Conservation (phyloP, 805 yeast genomes). For the Nakazawaea peltata region DNA sequence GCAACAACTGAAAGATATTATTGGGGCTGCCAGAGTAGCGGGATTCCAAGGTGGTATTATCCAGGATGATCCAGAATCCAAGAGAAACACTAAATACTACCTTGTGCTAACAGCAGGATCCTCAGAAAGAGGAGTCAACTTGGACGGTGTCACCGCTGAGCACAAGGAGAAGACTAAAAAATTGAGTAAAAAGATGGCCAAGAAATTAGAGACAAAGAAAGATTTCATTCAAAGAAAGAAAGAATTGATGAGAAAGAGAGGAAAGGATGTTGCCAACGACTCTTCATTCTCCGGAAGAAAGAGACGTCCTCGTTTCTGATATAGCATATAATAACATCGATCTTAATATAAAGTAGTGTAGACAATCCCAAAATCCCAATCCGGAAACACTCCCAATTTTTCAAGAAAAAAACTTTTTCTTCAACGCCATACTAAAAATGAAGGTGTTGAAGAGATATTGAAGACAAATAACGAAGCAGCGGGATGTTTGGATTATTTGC, state of each 20-base stretch:
- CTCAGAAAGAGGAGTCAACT: conserved; percentile 65
- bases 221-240: conserved; percentile 86
- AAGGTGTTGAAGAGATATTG: no score
- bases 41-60: conserved; percentile 97
- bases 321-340: no score
- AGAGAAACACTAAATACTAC: conserved; percentile 85
- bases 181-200: conserved; percentile 37
- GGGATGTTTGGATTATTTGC: conserved; percentile 5
- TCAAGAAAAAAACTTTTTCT: no score
- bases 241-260: conserved; percentile 86
- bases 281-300: conserved; percentile 88
- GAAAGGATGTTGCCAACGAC: conserved; percentile 81
- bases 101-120: conserved; percentile 84
- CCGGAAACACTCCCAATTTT: no score
- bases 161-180: conserved; percentile 35
- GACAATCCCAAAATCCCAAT: no score
- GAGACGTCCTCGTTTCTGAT: conserved; percentile 58
- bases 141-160: conserved; percentile 78
- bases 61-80: conserved; percentile 88
- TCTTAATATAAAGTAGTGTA: no score
- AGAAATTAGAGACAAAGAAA: conserved; percentile 63
- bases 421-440: no score
- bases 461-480: no score
- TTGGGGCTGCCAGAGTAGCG: conserved; percentile 81
- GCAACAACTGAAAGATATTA: conserved; percentile 67